phyloP scores from a whole-genome alignment of 2,329 filamentous ascomycete genomes.

The Cladophialophora exuberans region DNA sequence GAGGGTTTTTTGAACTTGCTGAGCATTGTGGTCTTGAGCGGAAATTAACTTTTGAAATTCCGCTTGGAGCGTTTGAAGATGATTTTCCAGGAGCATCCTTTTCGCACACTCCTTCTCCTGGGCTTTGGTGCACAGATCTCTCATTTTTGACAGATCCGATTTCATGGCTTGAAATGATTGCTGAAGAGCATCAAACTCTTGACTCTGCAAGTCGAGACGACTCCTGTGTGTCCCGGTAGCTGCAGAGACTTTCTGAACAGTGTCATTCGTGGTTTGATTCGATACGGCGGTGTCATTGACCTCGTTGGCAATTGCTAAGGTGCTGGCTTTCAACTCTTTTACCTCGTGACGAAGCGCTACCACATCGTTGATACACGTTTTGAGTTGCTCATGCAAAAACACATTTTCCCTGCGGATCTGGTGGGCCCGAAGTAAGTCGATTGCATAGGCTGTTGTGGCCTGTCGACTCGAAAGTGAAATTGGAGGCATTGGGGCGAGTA shows the following conservation, averaged over 20 bases:
- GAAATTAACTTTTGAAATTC: neutral
- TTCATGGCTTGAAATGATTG: neutral
- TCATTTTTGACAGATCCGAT: constrained; percentile 5
- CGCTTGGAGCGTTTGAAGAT: neutral
- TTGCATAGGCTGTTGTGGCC: constrained; percentile 23
- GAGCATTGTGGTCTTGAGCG: neutral
- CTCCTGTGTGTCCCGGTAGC: neutral
- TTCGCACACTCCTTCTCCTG: neutral
- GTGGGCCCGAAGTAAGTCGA: constrained; percentile 30
- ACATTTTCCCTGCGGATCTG: constrained; percentile 32
- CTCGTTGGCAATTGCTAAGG: neutral
- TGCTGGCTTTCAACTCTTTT: constrained; percentile 3
- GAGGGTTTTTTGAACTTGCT: neutral
- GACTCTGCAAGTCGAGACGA: constrained; percentile 1
- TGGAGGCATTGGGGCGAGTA: neutral
- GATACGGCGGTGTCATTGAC: neutral
- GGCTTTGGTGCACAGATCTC: neutral
- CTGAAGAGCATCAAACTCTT: neutral
- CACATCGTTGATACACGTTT: constrained; percentile 18
- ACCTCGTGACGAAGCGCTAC: constrained; percentile 16
- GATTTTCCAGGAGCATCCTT: neutral
- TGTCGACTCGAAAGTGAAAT: constrained; percentile 14
- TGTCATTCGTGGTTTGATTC: neutral
- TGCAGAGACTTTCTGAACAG: neutral
- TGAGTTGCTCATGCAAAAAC: constrained; percentile 25